Evolutionary conservation across 805 yeast genomes (phyloP).

Genomic region (Candida pseudofarinosa): DNA sequence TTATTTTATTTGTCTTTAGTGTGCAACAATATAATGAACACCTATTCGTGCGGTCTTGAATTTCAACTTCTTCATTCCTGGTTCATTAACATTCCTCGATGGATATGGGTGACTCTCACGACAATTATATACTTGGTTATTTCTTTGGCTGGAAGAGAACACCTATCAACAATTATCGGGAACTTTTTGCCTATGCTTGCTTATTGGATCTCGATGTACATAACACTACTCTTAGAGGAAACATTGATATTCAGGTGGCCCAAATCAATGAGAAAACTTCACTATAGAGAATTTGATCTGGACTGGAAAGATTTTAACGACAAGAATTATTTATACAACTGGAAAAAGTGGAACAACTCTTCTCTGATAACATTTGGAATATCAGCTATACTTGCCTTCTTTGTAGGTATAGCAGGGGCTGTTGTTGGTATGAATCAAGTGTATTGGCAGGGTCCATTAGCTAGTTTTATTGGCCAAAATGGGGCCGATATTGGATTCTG

Average conservation of each 20-base stretch:
- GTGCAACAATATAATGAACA: conserved; percentile 34
- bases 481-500: conserved; percentile 40
- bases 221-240: conserved; percentile 31
- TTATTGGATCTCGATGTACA: conserved; percentile 39
- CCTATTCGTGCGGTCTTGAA: conserved; percentile 33
- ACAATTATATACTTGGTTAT: conserved; percentile 30
- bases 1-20: conserved; percentile 28
- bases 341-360: conserved; percentile 28
- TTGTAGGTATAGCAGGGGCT: conserved; percentile 33
- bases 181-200: conserved; percentile 41
- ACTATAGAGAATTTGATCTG: conserved; percentile 22
- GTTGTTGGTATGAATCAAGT: conserved; percentile 40
- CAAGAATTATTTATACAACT: conserved; percentile 19
- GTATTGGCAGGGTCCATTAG: conserved; percentile 37
- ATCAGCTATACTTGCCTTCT: conserved; percentile 30
- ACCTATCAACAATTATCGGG: conserved; percentile 30
- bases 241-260: conserved; percentile 27
- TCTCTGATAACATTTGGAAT: conserved; percentile 26
- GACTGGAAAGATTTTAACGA: conserved; percentile 3
- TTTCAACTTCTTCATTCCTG: conserved; percentile 27
- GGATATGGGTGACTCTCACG: conserved; percentile 33
- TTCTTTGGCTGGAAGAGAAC: conserved; percentile 30
- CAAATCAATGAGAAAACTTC: conserved; percentile 18
- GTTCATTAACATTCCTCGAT: conserved; percentile 29
- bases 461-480: conserved; percentile 22